phyloP scores from a whole-genome alignment of 352 stramenopile species.

The Pythium rhizo-oryzae region DNA sequence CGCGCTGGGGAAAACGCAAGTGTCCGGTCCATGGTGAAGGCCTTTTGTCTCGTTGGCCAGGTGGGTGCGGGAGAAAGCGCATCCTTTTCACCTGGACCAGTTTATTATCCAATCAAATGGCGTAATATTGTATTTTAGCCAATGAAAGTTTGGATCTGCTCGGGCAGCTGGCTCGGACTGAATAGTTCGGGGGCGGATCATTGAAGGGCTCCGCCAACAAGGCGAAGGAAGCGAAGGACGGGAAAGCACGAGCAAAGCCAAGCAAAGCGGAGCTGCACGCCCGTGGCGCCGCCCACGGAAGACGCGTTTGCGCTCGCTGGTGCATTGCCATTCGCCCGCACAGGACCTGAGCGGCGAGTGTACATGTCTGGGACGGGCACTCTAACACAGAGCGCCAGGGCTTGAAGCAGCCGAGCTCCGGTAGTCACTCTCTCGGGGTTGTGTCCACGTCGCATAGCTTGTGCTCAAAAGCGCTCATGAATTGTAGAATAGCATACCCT shows the following conservation, averaged over 20 bases:
- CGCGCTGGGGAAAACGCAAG: too few relatives aligned
- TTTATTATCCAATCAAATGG: background rate
- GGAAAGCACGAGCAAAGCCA: too few relatives aligned
- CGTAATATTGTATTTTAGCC: background rate
- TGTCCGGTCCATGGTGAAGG: too few relatives aligned
- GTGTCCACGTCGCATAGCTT: background rate
- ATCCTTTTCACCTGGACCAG: background rate
- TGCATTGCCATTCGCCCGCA: too few relatives aligned
- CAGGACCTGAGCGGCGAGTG: too few relatives aligned
- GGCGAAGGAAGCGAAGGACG: too few relatives aligned
- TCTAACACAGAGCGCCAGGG: conserved; percentile 4
- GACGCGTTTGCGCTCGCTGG: too few relatives aligned
- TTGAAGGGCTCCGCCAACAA: too few relatives aligned
- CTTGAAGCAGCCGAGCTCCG: background rate
- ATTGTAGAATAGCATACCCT: background rate
- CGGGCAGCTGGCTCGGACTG: conserved; percentile 18
- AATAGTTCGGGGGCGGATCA: conserved; percentile 6
- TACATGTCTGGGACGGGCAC: too few relatives aligned
- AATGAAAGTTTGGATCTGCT: conserved; percentile 5
- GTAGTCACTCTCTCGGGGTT: background rate
- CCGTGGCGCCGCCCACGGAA: too few relatives aligned
- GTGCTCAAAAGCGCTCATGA: background rate
- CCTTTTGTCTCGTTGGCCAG: background rate
- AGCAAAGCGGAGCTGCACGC: too few relatives aligned
- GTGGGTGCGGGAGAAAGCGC: background rate